phyloP scores from a whole-genome alignment of 2,329 filamentous ascomycete genomes.

The Aspergillus texensis region DNA sequence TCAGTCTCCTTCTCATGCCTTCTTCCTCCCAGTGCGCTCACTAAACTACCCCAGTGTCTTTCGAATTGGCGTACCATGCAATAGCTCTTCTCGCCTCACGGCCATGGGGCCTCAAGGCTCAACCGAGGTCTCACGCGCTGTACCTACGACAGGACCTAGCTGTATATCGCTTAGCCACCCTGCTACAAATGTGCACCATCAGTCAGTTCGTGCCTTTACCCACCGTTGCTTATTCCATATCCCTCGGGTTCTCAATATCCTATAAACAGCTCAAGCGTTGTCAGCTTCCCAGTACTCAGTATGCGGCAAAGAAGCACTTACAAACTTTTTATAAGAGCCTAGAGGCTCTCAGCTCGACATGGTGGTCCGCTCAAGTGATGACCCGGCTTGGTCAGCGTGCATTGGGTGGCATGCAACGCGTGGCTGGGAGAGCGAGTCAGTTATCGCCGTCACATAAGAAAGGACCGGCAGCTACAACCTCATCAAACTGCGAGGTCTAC shows the following conservation, averaged over 20 bases:
- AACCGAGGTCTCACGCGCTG: constrained; percentile 6
- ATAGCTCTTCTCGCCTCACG: constrained; percentile 18
- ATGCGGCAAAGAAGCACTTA: constrained; percentile 13
- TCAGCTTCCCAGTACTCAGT: constrained; percentile 14
- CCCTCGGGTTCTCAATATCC: constrained; percentile 18
- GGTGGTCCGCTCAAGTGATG: constrained; percentile 23
- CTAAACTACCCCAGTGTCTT: constrained; percentile 3
- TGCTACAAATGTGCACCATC: constrained; percentile 9
- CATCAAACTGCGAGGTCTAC: not conserved
- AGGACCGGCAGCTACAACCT: too few species aligned
- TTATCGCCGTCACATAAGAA: not conserved
- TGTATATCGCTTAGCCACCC: constrained; percentile 7
- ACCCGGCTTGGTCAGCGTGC: constrained; percentile 14
- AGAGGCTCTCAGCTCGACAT: constrained; percentile 11
- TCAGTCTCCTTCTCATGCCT: not conserved
- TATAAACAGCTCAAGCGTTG: constrained; percentile 21
- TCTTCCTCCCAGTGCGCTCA: not conserved
- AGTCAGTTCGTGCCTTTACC: constrained; percentile 14
- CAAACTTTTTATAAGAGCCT: constrained; percentile 16
- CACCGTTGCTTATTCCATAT: constrained; percentile 20
- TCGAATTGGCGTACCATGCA: constrained; percentile 19
- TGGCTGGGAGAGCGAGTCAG: not conserved
- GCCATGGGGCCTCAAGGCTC: constrained; percentile 16
- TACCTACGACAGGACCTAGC: constrained; percentile 14
- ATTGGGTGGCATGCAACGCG: constrained; percentile 15